Evolutionary conservation across 1,139 yeast genomes (phyloP).

Genomic region (Saccharomyces hybrid): DNA sequence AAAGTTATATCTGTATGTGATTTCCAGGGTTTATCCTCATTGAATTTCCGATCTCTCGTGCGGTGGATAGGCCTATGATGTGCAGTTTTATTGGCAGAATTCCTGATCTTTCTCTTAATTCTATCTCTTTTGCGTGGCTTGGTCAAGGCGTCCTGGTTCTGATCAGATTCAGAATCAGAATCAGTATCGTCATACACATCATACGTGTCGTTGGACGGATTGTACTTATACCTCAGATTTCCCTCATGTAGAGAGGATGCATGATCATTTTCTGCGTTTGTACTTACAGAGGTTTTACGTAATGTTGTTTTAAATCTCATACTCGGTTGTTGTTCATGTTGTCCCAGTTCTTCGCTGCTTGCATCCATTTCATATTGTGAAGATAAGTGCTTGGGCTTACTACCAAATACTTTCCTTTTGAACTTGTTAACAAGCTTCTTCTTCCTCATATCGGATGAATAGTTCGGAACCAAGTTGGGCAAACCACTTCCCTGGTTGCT

Average conservation of each 20-base stretch:
- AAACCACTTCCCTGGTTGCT: background rate
- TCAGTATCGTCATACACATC: background rate
- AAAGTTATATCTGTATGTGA: constrained; percentile 59
- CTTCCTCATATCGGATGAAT: constrained; percentile 2
- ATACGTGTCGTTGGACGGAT: constrained; percentile 5
- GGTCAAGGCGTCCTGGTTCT: background rate
- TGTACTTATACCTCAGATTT: constrained; percentile 1
- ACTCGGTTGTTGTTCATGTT: constrained; percentile 10
- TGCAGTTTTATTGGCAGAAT: constrained; percentile 2
- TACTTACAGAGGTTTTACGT: constrained; percentile 8
- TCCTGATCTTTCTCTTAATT: constrained; percentile 3
- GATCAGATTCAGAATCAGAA: background rate
- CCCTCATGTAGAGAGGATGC: background rate
- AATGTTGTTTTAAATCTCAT: constrained; percentile 17
- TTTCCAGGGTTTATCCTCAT: constrained; percentile 94
- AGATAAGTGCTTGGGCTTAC: constrained; percentile 9
- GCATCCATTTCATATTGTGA: background rate
- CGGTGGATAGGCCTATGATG: constrained; percentile 10
- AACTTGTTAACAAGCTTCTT: constrained; percentile 2
- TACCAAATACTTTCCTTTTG: constrained; percentile 6
- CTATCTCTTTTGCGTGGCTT: background rate
- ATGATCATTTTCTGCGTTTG: background rate
- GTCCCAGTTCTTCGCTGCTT: constrained; percentile 6
- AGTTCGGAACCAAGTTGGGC: background rate
- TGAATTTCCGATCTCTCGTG: constrained; percentile 38